A percentile compares a stretch with the other conserved stretches of the same genome.
These are phyloP conservation scores for Stachybotrys chartarum DNA, from an alignment of 2,329 filamentous ascomycete genomes.

Conservation along the genomic window DNA sequence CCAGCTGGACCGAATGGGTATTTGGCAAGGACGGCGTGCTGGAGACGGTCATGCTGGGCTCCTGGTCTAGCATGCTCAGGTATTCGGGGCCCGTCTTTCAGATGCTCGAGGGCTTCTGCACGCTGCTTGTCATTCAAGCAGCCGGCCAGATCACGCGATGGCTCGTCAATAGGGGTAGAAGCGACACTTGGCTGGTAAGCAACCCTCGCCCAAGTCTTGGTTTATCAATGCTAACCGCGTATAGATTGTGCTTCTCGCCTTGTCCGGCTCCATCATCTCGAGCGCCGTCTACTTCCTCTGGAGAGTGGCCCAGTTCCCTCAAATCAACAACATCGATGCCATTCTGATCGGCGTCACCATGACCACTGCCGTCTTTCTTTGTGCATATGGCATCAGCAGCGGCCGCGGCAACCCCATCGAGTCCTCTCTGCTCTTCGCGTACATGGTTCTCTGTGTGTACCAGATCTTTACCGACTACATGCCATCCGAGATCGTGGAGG, in stretches of 20 bases:
- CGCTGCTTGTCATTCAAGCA: slow-evolving; percentile 88
- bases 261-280: slow-evolving; percentile 86
- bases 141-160: slow-evolving; percentile 90
- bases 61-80: slow-evolving; percentile 80
- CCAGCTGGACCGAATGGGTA: slow-evolving; percentile 74
- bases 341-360: slow-evolving; percentile 88
- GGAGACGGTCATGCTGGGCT: slow-evolving; percentile 72
- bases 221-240: slow-evolving; percentile 22
- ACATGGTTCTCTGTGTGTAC: slow-evolving; percentile 96
- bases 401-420: slow-evolving; percentile 93
- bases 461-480: slow-evolving; percentile 99
- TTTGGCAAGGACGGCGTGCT: slow-evolving; percentile 81
- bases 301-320: slow-evolving; percentile 88
- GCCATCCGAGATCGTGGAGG: slow-evolving; percentile 57
- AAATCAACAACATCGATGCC: slow-evolving; percentile 86
- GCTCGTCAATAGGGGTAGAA: slow-evolving; percentile 87
- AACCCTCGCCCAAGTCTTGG: neutral
- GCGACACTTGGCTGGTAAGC: slow-evolving; percentile 93
- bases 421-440: slow-evolving; percentile 90
- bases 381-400: slow-evolving; percentile 88
- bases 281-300: slow-evolving; percentile 95
- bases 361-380: slow-evolving; percentile 86
- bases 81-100: slow-evolving; percentile 96
- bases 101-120: slow-evolving; percentile 92
- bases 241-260: slow-evolving; percentile 78